Evolutionary conservation across 2,329 filamentous ascomycete species (phyloP), one percentile per base, ranked within the genome.

Genomic region (Dothidotthia symphoricarpi): DNA sequence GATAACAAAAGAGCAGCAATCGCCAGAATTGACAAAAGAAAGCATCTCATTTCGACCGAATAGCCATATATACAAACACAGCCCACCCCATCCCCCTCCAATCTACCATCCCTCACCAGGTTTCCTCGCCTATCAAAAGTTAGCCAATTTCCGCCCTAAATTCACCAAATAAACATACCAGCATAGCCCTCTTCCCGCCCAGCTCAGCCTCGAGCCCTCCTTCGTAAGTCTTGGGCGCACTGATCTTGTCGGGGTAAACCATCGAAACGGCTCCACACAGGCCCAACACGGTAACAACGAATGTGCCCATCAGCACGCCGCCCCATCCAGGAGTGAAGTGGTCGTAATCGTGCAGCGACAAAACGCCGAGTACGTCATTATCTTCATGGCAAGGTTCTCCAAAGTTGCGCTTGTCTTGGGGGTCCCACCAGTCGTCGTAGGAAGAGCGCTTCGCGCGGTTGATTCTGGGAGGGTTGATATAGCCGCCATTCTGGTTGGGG

Each of bases 331-430:
- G 74, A 33, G 78, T 84, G 61, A 81, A 79, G 76, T 93, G 91
- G 39, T 83, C 93, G 74, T 98, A 97, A 59, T 90, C 84, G 67
- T 93, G 83, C 2, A 88, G 82, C 34, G 87, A 85, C 71, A 98
- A 91, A 50, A 95, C 85, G 56, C 89, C 90, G 41, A 97, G 76
- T 41, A 89, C 78, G 67, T 98, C 94, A 69, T 96, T 86, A 69
- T 98, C 93, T 71, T 98, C 94, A 69, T 98, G 91, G 35, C 95
- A 82, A 10, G 91, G 88, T 71, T 98, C 94, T 69, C 90, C 90
- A 67, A 87, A 97, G 77, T 98, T 97, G 61, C 93, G 82, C 66
- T 90, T 84, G 70, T 97, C 93, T 73, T 98, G 93, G 69, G 89
- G 86, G 72, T 98, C 91, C 88, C 89, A 97, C 88, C 89, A 98